Evolutionary conservation across 768 basidiomycete species (phyloP), one percentile per base, ranked within the genome.

Genomic region (Kwoniella heveanensis): DNA sequence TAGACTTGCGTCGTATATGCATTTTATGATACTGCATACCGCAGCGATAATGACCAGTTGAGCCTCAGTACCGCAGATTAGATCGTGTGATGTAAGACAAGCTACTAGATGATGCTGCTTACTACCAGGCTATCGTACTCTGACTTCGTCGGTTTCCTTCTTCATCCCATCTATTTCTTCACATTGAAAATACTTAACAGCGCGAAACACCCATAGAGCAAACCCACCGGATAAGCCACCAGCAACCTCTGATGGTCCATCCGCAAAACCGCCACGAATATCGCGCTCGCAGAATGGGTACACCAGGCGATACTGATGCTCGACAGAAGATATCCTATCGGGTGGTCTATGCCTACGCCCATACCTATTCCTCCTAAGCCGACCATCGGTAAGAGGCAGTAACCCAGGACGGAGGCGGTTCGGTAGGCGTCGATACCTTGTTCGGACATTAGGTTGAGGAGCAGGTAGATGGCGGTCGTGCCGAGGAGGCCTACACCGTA

Each of bases 401-500:
- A 99, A 2, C 96, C 96, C 25, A 99, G 84, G 2, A 99, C 96
- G 22, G 92, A 94, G 13, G 90, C 91, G 21, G 81, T 82, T 24
- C 95, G 88, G 81, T 97, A 96, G 17, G 94, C 90, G 76, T 97
- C 94, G 66, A 99, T 98, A 48, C 89, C 91, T 57, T 87, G 86
- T 80, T 91, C 90, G 26, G 92, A 92, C 96, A 99, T 98, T 68
- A 97, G 85, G 79, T 99, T 98, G 67, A 99, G 86, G 63, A 99
- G 88, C 56, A 88, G 86, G 84, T 98, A 97, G 77, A 98, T 88
- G 26, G 92, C 91, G 13, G 86, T 85, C 7, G 90, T 92, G 57
- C 96, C 96, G 71, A 98, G 86, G n/a, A 97, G 85, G 57, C 90
- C 95, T 67, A 99, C 91, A 37, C 95, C 96, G 79, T 99, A 99